Percentiles rank a stretch among this genome's conserved stretches.
phyloP scores from a whole-genome alignment of 768 basidiomycete genomes.

The Tylopilus cervinicoccineus region DNA sequence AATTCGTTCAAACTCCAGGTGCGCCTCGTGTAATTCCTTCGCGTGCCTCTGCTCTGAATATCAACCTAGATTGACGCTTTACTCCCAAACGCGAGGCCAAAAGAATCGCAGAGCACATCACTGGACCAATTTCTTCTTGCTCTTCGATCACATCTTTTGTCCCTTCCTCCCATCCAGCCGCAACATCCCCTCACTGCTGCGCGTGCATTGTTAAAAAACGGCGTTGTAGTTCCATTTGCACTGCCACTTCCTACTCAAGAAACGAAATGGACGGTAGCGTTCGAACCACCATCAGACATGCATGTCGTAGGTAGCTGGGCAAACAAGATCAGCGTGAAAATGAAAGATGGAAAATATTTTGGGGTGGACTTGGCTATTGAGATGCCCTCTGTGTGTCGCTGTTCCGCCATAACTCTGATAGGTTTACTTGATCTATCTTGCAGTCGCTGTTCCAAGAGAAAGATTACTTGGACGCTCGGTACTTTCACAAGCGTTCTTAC shows the following conservation, averaged over 20 bases:
- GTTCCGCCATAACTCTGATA: not conserved
- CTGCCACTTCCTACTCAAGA: slow-evolving; percentile 70
- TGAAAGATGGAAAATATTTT: slow-evolving; percentile 59
- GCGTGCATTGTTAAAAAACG: slow-evolving; percentile 46
- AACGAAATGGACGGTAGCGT: slow-evolving; percentile 86
- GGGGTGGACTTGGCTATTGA: slow-evolving; percentile 79
- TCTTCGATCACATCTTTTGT: slow-evolving; percentile 62
- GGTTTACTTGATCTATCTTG: not conserved
- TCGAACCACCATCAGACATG: slow-evolving; percentile 73
- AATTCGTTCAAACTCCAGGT: slow-evolving; percentile 85
- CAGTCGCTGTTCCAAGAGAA: slow-evolving; percentile 91
- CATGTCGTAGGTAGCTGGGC: slow-evolving; percentile 85
- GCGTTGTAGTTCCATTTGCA: slow-evolving; percentile 64
- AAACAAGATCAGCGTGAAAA: slow-evolving; percentile 69
- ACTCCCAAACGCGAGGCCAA: slow-evolving; percentile 68
- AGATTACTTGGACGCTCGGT: slow-evolving; percentile 84
- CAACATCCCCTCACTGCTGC: slow-evolving; percentile 67
- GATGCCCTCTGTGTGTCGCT: slow-evolving; percentile 72
- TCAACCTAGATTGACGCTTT: slow-evolving; percentile 67
- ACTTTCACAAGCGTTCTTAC: slow-evolving; percentile 89
- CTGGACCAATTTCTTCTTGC: slow-evolving; percentile 66
- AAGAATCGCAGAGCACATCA: slow-evolving; percentile 48
- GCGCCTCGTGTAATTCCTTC: slow-evolving; percentile 3
- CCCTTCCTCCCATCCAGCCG: slow-evolving; percentile 52
- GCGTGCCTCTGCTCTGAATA: slow-evolving; percentile 5